phyloP scores from a whole-genome alignment of 2,329 filamentous ascomycete species.

The Paramyrothecium roridum region DNA sequence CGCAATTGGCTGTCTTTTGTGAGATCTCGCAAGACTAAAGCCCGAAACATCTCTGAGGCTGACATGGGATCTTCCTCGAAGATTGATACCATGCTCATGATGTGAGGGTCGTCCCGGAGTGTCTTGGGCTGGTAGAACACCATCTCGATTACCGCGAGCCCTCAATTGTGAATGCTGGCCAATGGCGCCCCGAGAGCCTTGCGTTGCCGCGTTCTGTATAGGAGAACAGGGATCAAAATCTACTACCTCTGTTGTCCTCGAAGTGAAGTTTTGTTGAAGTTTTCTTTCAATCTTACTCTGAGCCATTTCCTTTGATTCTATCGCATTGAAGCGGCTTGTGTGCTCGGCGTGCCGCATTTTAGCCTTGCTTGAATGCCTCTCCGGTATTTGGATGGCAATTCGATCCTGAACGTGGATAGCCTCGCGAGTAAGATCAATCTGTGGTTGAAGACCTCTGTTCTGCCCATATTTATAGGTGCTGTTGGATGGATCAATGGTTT shows the following conservation, averaged over 20 bases:
- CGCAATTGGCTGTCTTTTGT: slow-evolving; percentile 63
- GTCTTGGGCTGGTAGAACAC: slow-evolving; percentile 19
- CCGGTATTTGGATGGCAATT: neutral
- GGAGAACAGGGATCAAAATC: slow-evolving; percentile 5
- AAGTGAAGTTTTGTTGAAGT: neutral
- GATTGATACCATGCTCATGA: slow-evolving; percentile 33
- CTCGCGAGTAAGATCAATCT: neutral
- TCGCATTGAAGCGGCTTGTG: too few relatives aligned
- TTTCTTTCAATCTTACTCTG: too few relatives aligned
- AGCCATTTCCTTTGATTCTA: too few relatives aligned
- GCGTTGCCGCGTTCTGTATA: neutral
- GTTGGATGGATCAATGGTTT: neutral
- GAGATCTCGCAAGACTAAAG: slow-evolving; percentile 51
- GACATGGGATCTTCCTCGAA: slow-evolving; percentile 50
- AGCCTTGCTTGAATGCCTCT: neutral
- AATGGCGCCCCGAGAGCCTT: neutral
- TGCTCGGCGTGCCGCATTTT: neutral
- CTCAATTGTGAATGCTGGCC: slow-evolving; percentile 3
- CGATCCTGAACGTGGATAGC: neutral
- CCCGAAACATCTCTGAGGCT: slow-evolving; percentile 46
- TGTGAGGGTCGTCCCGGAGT: slow-evolving; percentile 19
- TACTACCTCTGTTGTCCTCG: slow-evolving; percentile 8
- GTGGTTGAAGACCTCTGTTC: neutral
- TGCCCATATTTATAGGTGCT: neutral
- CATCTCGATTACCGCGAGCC: slow-evolving; percentile 14